Conservation (phyloP, 1,284 basidiomycete species). For the Cutaneotrichosporon sp. region DNA sequence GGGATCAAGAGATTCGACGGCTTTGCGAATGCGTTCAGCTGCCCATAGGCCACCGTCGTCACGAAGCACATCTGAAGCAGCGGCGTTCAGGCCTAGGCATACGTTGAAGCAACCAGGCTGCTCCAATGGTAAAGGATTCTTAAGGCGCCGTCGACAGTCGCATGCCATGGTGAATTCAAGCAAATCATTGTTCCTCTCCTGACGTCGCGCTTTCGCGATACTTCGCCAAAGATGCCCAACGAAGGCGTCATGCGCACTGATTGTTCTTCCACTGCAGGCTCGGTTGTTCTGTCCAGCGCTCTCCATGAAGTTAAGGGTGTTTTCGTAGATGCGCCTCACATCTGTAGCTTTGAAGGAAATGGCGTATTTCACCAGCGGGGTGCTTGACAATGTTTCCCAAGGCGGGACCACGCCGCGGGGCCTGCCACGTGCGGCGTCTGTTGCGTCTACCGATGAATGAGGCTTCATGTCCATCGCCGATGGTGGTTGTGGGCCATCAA, state of each 20-base stretch:
- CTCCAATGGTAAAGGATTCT: constrained; percentile 27
- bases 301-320: background rate
- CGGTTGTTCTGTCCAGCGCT: too few relatives aligned
- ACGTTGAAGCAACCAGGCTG: constrained; percentile 20
- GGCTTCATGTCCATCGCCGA: background rate
- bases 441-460: background rate
- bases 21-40: constrained; percentile 34
- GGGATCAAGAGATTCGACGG: constrained; percentile 33
- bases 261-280: background rate
- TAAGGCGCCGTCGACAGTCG: constrained; percentile 45
- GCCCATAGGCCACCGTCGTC: constrained; percentile 3
- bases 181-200: constrained; percentile 19
- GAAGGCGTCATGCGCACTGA: constrained; percentile 51
- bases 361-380: constrained; percentile 41
- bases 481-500: background rate
- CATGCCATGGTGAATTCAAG: constrained; percentile 41
- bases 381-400: constrained; percentile 45
- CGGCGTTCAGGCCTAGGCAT: constrained; percentile 45
- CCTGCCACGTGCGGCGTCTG: constrained; percentile 15
- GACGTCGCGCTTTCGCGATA: constrained; percentile 44
- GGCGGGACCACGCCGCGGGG: constrained; percentile 40
- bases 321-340: constrained; percentile 39
- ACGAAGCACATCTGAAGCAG: constrained; percentile 38
- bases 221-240: constrained; percentile 50
- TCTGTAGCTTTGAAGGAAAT: constrained; percentile 47